Percentiles rank a stretch among this genome's conserved stretches.
Conservation (phyloP, 371 early-diverging fungal species). For the Mortierella sp. region DNA sequence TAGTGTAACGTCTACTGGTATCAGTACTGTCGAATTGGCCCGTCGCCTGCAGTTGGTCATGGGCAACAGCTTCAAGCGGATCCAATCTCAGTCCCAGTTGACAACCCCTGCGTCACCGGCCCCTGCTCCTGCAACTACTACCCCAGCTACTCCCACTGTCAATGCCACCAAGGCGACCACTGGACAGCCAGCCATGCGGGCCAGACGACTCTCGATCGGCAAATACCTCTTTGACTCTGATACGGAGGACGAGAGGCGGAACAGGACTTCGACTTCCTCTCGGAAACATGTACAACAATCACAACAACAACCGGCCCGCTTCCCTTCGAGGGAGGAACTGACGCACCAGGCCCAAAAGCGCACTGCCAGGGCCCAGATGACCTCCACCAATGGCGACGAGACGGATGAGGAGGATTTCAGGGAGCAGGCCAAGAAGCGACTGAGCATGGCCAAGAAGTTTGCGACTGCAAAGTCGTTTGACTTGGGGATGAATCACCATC, state of each 20-base stretch:
- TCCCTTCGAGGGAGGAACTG: constrained; percentile 5
- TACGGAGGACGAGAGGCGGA: constrained; percentile 24
- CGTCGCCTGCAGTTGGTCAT: constrained; percentile 38
- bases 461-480: constrained; percentile 1
- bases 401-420: constrained; percentile 51
- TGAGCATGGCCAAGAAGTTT: background rate
- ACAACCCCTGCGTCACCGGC: background rate
- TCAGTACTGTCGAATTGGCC: constrained; percentile 29
- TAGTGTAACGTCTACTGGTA: constrained; percentile 4
- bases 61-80: constrained; percentile 26
- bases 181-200: constrained; percentile 44
- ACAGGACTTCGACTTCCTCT: background rate
- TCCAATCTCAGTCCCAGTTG: constrained; percentile 32
- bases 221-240: constrained; percentile 49
- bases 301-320: background rate
- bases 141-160: background rate
- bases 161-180: background rate
- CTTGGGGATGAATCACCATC: background rate
- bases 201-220: constrained; percentile 47
- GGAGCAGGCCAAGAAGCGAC: constrained; percentile 25
- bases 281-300: background rate
- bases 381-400: constrained; percentile 30
- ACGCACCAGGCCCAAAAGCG: constrained; percentile 47
- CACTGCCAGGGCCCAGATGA: constrained; percentile 4
- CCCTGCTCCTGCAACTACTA: background rate